Evolutionary conservation across 2,329 filamentous ascomycete genomes (phyloP).

Genomic region (Cadophora malorum): DNA sequence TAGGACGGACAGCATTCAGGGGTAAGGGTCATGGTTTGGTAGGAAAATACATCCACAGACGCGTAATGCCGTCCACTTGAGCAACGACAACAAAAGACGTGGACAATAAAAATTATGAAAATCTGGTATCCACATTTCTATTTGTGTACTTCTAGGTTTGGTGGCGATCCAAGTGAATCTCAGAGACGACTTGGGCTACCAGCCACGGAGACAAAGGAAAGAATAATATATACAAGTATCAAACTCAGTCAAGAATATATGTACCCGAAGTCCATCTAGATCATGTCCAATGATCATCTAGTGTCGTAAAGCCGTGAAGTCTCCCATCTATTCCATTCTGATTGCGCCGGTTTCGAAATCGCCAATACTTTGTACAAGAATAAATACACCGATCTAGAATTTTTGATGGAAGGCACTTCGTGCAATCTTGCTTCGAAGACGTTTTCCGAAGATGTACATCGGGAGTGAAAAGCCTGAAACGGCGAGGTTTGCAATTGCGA

Average conservation of each 20-base stretch:
- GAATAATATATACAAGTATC: slow-evolving; percentile 22
- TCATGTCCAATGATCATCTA: not conserved
- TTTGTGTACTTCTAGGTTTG: not conserved
- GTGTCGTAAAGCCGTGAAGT: not conserved
- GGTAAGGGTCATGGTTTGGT: not conserved
- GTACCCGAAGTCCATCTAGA: slow-evolving; percentile 13
- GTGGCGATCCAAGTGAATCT: not conserved
- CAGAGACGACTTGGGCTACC: not conserved
- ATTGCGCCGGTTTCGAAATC: not conserved
- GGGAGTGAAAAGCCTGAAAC: slow-evolving; percentile 36
- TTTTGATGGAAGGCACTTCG: slow-evolving; percentile 33
- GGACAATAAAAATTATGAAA: not conserved
- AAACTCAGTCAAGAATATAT: slow-evolving; percentile 18
- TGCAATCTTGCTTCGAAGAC: slow-evolving; percentile 32
- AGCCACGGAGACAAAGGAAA: not conserved
- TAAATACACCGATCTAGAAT: slow-evolving; percentile 23
- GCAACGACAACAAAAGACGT: not conserved
- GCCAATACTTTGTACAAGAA: not conserved
- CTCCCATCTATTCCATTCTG: not conserved
- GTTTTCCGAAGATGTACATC: slow-evolving; percentile 43
- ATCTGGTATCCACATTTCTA: not conserved
- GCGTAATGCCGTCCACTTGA: not conserved
- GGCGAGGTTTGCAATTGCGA: slow-evolving; percentile 29
- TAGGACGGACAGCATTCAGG: not conserved
- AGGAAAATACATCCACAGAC: not conserved